Evolutionary conservation across 1,284 basidiomycete genomes (phyloP), one percentile per base, ranked within the genome.

Genomic region (Pseudozyma sp.): DNA sequence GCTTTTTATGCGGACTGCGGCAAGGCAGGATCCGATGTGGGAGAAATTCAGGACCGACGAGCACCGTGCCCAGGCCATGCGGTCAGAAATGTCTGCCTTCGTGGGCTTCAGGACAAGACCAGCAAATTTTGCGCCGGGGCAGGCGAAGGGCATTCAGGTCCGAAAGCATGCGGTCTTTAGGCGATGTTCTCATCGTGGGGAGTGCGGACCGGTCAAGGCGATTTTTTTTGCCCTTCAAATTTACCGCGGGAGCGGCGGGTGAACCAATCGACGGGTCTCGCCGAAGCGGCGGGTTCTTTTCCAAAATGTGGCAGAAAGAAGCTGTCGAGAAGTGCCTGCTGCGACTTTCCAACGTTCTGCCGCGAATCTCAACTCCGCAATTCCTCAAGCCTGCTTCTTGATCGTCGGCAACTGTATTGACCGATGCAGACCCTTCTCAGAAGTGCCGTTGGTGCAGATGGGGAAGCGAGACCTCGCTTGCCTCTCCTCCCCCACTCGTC

Each of bases 201-300:
- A 56, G 45, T 30, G 45, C 46, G 54, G 54, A 56, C 54, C 45
- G 46, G 54, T 43, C 19, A 48, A 24, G 35, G 13, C 7, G 16
- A 33, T 17, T 4, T 5, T 7, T 8, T 8, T 4, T 3, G 9
- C 8, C 13, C 31, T 31, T 37, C 39, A 39, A 52, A 1, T 52
- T 52, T 9, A 11, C 8, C 50, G 24, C 34, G 24, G 24, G 24
- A 24, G 24, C 24, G 24, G 24, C 24, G 24, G 24, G 24, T 24
- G 24, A 24, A 24, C 24, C 24, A 24, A 24, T 24, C 24, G 24
- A 24, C 24, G 24, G 24, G 24, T 24, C 24, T 24, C 24, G 24
- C 24, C 10, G 35, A 37, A 37, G 35, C 35, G 35, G 35, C 35
- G 35, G 35, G 14, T 43, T 43, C 42, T 43, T 39, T 29, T 43